These are phyloP conservation scores for Emergomyces africanus DNA, from an alignment of 2,329 filamentous ascomycete species.

Conservation along the genomic window DNA sequence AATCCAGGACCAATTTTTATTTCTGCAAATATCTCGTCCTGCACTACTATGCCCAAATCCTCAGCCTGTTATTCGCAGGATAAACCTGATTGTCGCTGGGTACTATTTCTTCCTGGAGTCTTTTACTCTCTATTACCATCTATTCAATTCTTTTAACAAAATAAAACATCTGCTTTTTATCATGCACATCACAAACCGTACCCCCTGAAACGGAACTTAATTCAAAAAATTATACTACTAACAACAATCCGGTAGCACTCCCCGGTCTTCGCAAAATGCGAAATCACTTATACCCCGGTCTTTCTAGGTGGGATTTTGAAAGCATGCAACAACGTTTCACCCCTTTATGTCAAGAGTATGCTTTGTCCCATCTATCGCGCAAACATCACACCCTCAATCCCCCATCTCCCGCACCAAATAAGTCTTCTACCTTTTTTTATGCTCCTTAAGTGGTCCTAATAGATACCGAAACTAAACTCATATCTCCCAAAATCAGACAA, in stretches of 20 bases:
- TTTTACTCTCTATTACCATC: background rate
- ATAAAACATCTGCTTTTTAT: background rate
- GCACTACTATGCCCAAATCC: background rate
- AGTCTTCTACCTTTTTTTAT: background rate
- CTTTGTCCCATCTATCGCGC: background rate
- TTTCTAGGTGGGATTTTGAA: constrained; percentile 50
- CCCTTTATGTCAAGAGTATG: constrained; percentile 44
- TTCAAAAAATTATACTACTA: background rate
- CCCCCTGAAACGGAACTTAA: background rate
- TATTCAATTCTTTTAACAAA: background rate
- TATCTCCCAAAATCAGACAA: constrained; percentile 36
- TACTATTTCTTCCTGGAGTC: background rate
- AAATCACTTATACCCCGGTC: constrained; percentile 46
- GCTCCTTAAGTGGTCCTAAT: background rate
- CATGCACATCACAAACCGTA: background rate
- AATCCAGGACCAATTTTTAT: background rate
- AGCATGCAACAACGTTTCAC: constrained; percentile 40
- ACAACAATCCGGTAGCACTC: constrained; percentile 33
- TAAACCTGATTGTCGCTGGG: background rate
- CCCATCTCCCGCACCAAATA: too few relatives aligned
- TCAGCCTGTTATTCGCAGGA: background rate
- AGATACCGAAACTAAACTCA: background rate
- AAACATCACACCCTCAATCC: background rate
- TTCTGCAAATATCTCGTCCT: background rate
- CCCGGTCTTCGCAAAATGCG: constrained; percentile 40